These are phyloP conservation scores for Plasmodium chabaudi DNA, from an alignment of 169 alveolate genomes.

Conservation along the genomic window DNA sequence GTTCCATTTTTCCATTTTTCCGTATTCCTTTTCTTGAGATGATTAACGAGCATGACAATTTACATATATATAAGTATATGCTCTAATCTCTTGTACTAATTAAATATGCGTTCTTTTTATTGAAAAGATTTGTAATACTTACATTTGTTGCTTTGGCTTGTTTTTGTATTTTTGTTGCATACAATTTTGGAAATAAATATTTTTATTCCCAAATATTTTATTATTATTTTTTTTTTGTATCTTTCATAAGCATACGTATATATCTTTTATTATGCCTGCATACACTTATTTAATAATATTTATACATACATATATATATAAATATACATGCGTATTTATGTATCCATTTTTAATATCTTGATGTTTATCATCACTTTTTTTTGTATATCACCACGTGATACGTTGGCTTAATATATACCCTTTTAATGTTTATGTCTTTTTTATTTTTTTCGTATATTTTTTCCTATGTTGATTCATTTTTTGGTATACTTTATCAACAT, in stretches of 20 bases:
- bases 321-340: too few species aligned
- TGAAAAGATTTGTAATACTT: constrained; percentile 54
- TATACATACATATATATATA: too few species aligned
- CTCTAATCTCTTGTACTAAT: neutral
- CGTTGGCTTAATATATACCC: neutral
- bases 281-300: too few species aligned
- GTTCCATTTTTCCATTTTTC: too few species aligned
- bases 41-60: neutral
- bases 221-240: constrained; percentile 13
- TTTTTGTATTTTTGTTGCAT: constrained; percentile 3
- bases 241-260: constrained; percentile 1
- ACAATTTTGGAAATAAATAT: neutral
- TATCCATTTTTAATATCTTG: too few species aligned
- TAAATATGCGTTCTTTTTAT: constrained; percentile 11
- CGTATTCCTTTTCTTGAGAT: too few species aligned
- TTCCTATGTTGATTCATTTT: neutral
- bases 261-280: neutral
- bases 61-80: neutral
- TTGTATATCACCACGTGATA: neutral
- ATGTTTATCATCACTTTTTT: too few species aligned
- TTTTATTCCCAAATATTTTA: constrained; percentile 19
- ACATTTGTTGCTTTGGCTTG: constrained; percentile 34
- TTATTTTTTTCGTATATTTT: neutral
- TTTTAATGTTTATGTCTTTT: neutral
- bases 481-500: neutral